These are phyloP conservation scores for Scalesia atractyloides DNA, from an alignment of 129 eudicot species.

Conservation along the genomic window DNA sequence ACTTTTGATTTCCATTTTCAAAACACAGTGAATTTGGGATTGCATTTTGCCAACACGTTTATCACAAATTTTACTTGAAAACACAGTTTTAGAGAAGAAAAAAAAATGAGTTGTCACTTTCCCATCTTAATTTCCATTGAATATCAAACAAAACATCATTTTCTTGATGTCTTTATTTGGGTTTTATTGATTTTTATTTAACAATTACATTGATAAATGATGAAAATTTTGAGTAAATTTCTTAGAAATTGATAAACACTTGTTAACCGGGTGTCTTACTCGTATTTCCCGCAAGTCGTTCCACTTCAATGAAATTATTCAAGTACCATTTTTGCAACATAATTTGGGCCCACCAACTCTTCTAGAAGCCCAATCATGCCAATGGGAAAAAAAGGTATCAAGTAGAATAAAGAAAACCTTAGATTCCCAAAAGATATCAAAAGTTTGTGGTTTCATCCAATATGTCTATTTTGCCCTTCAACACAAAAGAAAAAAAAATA, in stretches of 20 bases:
- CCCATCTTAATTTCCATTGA: no score
- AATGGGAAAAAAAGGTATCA: neutral
- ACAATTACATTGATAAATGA: no score
- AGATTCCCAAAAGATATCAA: conserved; percentile 19
- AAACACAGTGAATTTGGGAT: no score
- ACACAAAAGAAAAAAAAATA: neutral
- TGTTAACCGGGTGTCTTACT: neutral
- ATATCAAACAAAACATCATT: no score
- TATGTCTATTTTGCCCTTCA: neutral
- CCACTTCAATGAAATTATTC: conserved; percentile 7
- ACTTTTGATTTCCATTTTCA: no score
- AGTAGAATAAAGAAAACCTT: conserved; percentile 15
- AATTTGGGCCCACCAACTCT: conserved; percentile 25
- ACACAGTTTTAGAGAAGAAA: no score
- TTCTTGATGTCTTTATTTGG: no score
- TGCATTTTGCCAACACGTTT: no score
- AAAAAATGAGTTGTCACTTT: no score
- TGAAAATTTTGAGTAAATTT: no score
- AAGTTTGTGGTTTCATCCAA: conserved; percentile 20
- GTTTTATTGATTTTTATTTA: no score
- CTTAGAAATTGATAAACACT: neutral
- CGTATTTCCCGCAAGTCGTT: conserved; percentile 6
- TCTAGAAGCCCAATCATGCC: conserved; percentile 29
- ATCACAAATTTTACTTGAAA: no score
- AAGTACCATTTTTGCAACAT: conserved; percentile 11